Percentiles rank a stretch among this genome's conserved stretches.
These are phyloP conservation scores for Grosmannia serpens DNA, from an alignment of 2,329 filamentous ascomycete species.

Conservation along the genomic window DNA sequence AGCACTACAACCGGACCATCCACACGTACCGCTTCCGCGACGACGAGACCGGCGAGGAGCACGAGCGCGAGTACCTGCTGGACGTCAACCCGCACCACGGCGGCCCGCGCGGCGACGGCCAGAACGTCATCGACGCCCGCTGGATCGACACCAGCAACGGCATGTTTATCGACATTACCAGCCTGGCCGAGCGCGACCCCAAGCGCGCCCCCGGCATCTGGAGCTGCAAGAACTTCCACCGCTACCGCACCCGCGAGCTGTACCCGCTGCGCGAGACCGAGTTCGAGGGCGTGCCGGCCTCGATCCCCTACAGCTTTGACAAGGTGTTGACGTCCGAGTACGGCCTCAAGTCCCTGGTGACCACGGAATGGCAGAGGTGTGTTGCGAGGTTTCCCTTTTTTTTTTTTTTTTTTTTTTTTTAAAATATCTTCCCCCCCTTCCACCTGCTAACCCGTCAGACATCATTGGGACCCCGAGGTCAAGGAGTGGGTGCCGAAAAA, in stretches of 20 bases:
- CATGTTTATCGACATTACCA: constrained; percentile 76
- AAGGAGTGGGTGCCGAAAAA: constrained; percentile 39
- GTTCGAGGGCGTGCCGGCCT: constrained; percentile 63
- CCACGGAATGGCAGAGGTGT: constrained; percentile 48
- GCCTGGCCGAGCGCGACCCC: constrained; percentile 55
- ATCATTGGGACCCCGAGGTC: constrained; percentile 44
- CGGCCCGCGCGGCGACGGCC: constrained; percentile 51
- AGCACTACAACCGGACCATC: constrained; percentile 56
- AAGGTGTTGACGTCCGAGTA: constrained; percentile 57
- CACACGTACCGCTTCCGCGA: constrained; percentile 41
- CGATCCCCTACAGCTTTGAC: constrained; percentile 59
- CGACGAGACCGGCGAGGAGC: constrained; percentile 25
- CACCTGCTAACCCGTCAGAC: constrained; percentile 28
- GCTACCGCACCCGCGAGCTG: constrained; percentile 57
- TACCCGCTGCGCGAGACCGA: constrained; percentile 63
- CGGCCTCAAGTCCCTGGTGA: constrained; percentile 44
- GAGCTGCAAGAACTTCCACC: constrained; percentile 72
- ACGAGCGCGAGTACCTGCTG: constrained; percentile 50
- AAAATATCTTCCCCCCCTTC: not conserved
- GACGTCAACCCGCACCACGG: constrained; percentile 64
- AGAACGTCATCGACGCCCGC: constrained; percentile 72
- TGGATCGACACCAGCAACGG: constrained; percentile 71
- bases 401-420: not conserved
- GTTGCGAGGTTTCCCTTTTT: not conserved
- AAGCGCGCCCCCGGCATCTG: constrained; percentile 50